These are phyloP conservation scores for Salvia miltiorrhiza DNA, from an alignment of 257 asterid species.

Conservation along the genomic window DNA sequence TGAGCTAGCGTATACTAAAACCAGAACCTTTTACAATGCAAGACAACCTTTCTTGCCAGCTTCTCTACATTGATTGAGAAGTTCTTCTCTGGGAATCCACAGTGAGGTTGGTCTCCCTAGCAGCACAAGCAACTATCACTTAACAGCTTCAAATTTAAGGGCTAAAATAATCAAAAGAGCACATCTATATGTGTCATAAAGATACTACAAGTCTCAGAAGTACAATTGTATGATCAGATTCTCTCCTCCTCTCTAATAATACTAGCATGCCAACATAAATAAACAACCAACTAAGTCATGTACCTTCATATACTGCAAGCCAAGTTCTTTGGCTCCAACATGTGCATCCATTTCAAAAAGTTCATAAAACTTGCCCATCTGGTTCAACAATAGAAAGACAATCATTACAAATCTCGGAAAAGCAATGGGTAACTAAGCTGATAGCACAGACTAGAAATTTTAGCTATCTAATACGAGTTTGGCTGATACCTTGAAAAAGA, in stretches of 20 bases:
- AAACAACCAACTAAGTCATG: constrained; percentile 16
- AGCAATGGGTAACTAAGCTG: constrained; percentile 14
- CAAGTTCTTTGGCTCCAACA: constrained; percentile 92
- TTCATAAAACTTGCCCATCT: constrained; percentile 99
- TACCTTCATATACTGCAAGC: constrained; percentile 99
- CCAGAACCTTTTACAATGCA: constrained; percentile 10
- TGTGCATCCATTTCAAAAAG: constrained; percentile 99
- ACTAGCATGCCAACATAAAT: not conserved
- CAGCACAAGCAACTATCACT: constrained; percentile 26
- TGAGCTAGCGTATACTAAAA: constrained; percentile 1
- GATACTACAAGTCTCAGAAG: not conserved
- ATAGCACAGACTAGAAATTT: constrained; percentile 12
- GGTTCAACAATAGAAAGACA: constrained; percentile 29
- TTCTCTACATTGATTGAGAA: constrained; percentile 80
- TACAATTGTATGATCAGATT: not conserved
- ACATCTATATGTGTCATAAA: not conserved
- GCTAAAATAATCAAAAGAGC: constrained; percentile 8
- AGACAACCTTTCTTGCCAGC: constrained; percentile 80
- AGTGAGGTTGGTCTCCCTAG: constrained; percentile 99
- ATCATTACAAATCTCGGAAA: constrained; percentile 2
- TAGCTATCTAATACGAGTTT: constrained; percentile 14
- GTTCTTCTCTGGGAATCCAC: constrained; percentile 99
- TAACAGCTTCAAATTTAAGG: constrained; percentile 8
- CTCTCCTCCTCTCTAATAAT: not conserved
- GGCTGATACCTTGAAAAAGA: constrained; percentile 81